These are phyloP conservation scores for Ochromonas danica DNA, from an alignment of 108 stramenopile genomes.

Conservation along the genomic window DNA sequence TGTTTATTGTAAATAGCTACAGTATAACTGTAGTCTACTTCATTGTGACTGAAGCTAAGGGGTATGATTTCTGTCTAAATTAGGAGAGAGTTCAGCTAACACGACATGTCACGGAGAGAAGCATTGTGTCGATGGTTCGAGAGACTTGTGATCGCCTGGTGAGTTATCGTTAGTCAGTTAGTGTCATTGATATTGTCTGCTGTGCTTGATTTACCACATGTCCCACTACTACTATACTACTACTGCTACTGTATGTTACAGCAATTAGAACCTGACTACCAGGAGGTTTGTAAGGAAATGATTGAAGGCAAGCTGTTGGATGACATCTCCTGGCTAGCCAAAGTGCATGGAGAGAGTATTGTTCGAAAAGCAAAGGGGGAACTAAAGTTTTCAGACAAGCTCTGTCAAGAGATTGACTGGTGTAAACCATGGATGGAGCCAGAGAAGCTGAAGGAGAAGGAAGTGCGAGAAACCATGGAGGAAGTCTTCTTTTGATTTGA, in stretches of 20 bases:
- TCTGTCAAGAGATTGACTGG: constrained; percentile 20
- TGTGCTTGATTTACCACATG: background rate
- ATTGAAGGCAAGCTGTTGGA: constrained; percentile 9
- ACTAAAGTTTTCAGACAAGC: background rate
- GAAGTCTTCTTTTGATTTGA: constrained; percentile 27
- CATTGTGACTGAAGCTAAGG: background rate
- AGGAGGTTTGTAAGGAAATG: background rate
- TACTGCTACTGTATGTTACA: background rate
- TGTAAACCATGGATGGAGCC: constrained; percentile 27
- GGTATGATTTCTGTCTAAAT: no score
- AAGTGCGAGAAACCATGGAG: background rate
- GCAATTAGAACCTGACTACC: background rate
- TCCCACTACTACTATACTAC: no score
- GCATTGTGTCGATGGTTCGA: background rate
- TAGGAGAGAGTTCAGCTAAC: constrained; percentile 4
- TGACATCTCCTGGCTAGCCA: constrained; percentile 10
- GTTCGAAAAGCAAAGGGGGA: background rate
- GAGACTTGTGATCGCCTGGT: constrained; percentile 19
- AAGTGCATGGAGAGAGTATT: constrained; percentile 13
- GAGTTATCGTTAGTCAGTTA: background rate
- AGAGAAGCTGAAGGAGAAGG: background rate
- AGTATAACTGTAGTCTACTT: background rate
- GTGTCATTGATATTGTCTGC: background rate
- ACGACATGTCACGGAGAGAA: constrained; percentile 10
- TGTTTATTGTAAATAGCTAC: background rate